Conservation (phyloP, 192 early-diverging fungal species). For the Podila epigama region DNA sequence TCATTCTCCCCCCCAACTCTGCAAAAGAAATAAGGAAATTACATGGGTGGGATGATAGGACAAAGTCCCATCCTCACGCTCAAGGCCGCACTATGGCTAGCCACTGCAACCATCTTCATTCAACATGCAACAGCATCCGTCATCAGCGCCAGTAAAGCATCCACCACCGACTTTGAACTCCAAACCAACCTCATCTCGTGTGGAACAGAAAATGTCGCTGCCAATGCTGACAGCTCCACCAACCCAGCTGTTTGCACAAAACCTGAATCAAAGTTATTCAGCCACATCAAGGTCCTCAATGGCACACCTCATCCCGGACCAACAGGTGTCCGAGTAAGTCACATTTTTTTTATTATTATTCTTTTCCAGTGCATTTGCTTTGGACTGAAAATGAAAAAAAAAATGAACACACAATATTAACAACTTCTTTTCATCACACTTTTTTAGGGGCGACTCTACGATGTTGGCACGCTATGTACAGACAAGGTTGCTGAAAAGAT, state of each 20-base stretch:
- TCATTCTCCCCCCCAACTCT: too few species aligned
- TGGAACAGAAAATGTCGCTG: background rate
- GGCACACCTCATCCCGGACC: slow-evolving; percentile 26
- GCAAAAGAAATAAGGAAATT: too few species aligned
- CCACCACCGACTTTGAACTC: slow-evolving; percentile 23
- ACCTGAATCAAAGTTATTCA: slow-evolving; percentile 32
- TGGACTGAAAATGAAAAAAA: background rate
- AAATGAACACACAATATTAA: background rate
- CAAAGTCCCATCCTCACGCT: background rate
- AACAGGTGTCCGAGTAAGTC: slow-evolving; percentile 27
- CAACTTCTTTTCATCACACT: background rate
- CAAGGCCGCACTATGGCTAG: background rate
- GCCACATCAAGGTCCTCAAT: slow-evolving; percentile 19
- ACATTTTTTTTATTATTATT: background rate
- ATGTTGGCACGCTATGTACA: slow-evolving; percentile 32
- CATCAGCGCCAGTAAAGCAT: background rate
- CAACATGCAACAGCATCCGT: background rate
- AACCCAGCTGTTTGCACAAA: background rate
- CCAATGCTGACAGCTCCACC: background rate
- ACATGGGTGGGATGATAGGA: too few species aligned
- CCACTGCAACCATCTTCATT: background rate
- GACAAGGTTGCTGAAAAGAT: slow-evolving; percentile 23
- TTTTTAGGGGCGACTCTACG: slow-evolving; percentile 28
- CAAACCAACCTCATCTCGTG: slow-evolving; percentile 33
- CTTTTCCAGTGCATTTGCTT: too few species aligned